phyloP scores from a whole-genome alignment of 495 filamentous ascomycete species.

The Tuber microsphaerosporum region DNA sequence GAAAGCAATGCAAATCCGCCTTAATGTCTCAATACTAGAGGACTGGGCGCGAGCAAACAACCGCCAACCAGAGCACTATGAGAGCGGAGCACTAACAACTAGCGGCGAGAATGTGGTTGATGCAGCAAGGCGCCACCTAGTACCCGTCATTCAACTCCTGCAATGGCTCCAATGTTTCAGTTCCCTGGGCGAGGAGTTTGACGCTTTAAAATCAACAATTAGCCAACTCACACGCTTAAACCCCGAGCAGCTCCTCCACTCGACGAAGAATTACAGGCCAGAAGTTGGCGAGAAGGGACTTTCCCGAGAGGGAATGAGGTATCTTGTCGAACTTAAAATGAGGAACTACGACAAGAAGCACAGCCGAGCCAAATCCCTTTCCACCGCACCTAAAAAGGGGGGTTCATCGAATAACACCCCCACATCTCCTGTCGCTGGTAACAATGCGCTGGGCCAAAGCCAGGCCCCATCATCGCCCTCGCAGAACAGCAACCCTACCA shows the following conservation, averaged over 20 bases:
- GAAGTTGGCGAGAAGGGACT: slow-evolving; percentile 94
- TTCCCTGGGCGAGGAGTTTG: slow-evolving; percentile 84
- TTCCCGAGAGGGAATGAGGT: slow-evolving; percentile 77
- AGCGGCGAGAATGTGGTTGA: slow-evolving; percentile 82
- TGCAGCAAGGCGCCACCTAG: slow-evolving; percentile 71
- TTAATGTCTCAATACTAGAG: slow-evolving; percentile 92
- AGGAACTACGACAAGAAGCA: slow-evolving; percentile 33
- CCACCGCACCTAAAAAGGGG: slow-evolving; percentile 5
- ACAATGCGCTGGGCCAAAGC: background rate
- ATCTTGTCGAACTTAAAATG: slow-evolving; percentile 70
- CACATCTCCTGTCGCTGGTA: slow-evolving; percentile 20
- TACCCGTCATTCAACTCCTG: slow-evolving; percentile 84
- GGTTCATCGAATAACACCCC: slow-evolving; percentile 22
- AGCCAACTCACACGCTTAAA: slow-evolving; percentile 78
- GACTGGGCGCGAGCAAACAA: slow-evolving; percentile 95
- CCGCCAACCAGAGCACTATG: slow-evolving; percentile 88
- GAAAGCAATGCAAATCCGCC: slow-evolving; percentile 98
- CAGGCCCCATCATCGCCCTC: slow-evolving; percentile 6
- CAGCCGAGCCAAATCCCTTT: slow-evolving; percentile 30
- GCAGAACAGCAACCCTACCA: slow-evolving; percentile 21
- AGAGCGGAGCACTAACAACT: slow-evolving; percentile 78
- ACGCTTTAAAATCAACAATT: slow-evolving; percentile 74
- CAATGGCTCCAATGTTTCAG: slow-evolving; percentile 99
- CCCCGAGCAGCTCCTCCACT: slow-evolving; percentile 83
- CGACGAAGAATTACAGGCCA: slow-evolving; percentile 82